Evolutionary conservation across 371 early-diverging fungal species (phyloP), one percentile per base, ranked within the genome.

Genomic region (Lichtheimia hyalospora): DNA sequence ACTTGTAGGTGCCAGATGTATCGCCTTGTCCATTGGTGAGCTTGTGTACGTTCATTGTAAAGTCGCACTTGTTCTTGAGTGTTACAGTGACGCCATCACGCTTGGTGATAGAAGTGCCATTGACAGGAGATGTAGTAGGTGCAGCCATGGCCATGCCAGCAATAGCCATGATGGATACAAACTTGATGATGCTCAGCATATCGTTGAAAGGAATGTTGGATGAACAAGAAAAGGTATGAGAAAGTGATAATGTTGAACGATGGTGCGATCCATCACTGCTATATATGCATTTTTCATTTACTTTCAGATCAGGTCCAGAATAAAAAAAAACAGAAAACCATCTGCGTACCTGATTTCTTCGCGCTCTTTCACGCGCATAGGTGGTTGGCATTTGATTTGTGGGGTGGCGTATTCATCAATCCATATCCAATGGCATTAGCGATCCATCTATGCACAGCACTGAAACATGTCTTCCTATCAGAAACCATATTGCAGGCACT

Each of bases 31-130:
- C 68, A 51, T 74, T 78, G 10, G 66, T 69, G 18, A 74, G 62
- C 48, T 74, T 73, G 53, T 73, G 64, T 3, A 74, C 64, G 23
- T 70, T 64, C 6, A 74, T 40, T 27, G 51, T 16, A 14, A 60
- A 55, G 12, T 57, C 43, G 58, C 78, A 78, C 52, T 51, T 67
- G 60, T 78, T 78, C 58, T 72, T 65, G 42, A 78, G 61, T 20
- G 68, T 73, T n/a, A 78, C 72, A 15, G 69, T 52, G 13, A 73
- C 67, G 54, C 54, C 50, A 10, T 41, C 44, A 39, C 40, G 40
- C 18, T 34, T 39, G 23, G 8, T 13, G 20, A 40, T 51, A 16
- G 50, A 24, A 8, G 24, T 20, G 50, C 21, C 16, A 39, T 15
- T 53, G 51, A 15, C 2, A 25, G 43, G 23, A 48, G 52, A 46